Conservation (phyloP, 192 early-diverging fungal genomes). For the Linnemannia zychae region DNA sequence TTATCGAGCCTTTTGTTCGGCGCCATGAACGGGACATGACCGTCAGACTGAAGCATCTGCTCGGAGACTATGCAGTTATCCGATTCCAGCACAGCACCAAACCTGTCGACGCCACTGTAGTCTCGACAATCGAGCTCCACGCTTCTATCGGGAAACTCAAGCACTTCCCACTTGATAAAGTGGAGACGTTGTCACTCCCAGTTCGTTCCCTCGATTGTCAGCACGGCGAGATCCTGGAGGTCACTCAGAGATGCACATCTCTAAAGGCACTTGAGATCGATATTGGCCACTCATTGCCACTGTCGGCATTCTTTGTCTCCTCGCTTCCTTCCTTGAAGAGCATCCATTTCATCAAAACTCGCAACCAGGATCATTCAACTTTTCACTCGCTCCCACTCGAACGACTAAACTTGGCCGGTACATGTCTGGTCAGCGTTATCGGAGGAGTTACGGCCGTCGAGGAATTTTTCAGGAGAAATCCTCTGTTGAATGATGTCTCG, state of each 20-base stretch:
- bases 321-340: not conserved
- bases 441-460: not conserved
- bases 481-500: not conserved
- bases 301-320: not conserved
- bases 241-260: not conserved
- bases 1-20: not conserved
- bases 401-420: not conserved
- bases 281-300: not conserved
- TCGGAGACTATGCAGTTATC: not conserved
- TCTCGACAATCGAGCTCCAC: not conserved
- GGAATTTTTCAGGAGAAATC: not conserved
- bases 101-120: not conserved
- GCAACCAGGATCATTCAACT: not conserved
- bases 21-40: not conserved
- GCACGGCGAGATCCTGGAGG: not conserved
- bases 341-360: not conserved
- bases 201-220: not conserved
- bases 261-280: not conserved
- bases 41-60: not conserved
- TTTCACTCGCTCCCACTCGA: not conserved
- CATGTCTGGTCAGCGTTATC: not conserved
- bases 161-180: not conserved
- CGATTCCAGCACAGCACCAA: not conserved
- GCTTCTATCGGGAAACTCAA: not conserved
- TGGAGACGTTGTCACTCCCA: not conserved